phyloP scores from a whole-genome alignment of 2,329 filamentous ascomycete genomes.

The Amylocarpus encephaloides region DNA sequence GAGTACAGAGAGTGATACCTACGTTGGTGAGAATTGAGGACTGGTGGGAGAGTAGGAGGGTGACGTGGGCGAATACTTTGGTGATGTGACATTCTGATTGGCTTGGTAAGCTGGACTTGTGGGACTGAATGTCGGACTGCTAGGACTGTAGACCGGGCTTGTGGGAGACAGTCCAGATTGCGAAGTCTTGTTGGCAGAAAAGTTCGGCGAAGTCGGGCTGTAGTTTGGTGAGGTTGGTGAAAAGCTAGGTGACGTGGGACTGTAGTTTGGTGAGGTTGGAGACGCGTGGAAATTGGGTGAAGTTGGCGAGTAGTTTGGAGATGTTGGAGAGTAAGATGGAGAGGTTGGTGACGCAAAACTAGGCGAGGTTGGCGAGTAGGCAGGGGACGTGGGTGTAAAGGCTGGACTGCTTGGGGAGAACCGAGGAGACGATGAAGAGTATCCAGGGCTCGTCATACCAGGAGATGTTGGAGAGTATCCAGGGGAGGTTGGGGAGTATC shows the following conservation, averaged over 20 bases:
- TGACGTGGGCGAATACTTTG: slow-evolving; percentile 32
- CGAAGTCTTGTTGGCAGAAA: slow-evolving; percentile 22
- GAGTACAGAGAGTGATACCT: slow-evolving; percentile 2
- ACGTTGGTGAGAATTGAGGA: slow-evolving; percentile 28
- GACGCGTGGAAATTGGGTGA: slow-evolving; percentile 56
- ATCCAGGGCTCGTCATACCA: slow-evolving; percentile 47
- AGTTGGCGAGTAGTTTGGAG: slow-evolving; percentile 64
- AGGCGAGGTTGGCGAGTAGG: slow-evolving; percentile 31
- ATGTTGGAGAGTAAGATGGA: slow-evolving; percentile 72
- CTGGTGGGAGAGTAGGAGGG: slow-evolving; percentile 26
- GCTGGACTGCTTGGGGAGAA: slow-evolving; percentile 54
- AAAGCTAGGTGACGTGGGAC: slow-evolving; percentile 43
- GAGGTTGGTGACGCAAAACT: slow-evolving; percentile 53
- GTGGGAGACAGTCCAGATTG: slow-evolving; percentile 28
- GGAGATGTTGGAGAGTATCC: slow-evolving; percentile 46
- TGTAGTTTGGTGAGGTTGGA: slow-evolving; percentile 28
- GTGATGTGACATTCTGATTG: slow-evolving; percentile 31
- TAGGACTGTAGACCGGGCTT: slow-evolving; percentile 30
- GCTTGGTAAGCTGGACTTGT: slow-evolving; percentile 26
- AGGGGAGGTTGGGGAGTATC: slow-evolving; percentile 28
- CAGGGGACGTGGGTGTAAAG: slow-evolving; percentile 31
- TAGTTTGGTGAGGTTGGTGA: slow-evolving; percentile 28
- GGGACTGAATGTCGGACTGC: slow-evolving; percentile 28
- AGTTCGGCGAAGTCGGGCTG: slow-evolving; percentile 28
- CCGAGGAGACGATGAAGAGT: slow-evolving; percentile 40